These are phyloP conservation scores for Boletellus ananas DNA, from an alignment of 768 basidiomycete genomes.

Conservation along the genomic window DNA sequence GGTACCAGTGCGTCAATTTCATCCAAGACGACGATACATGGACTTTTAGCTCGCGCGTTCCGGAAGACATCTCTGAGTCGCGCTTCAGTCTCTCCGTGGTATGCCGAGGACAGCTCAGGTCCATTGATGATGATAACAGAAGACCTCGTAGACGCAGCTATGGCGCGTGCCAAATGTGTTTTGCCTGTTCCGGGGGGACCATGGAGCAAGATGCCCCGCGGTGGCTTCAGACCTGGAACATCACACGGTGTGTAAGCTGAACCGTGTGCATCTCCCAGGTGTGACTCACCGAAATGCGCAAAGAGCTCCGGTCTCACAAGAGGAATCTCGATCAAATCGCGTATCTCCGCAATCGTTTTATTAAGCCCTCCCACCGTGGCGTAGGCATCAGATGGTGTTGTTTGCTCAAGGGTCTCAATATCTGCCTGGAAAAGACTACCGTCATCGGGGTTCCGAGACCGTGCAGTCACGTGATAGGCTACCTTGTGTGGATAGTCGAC, in stretches of 20 bases:
- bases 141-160: slow-evolving; percentile 82
- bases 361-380: slow-evolving; percentile 82
- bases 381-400: slow-evolving; percentile 56
- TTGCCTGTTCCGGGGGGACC: slow-evolving; percentile 98
- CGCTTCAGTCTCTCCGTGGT: slow-evolving; percentile 96
- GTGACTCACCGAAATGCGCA: slow-evolving; percentile 58
- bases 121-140: slow-evolving; percentile 94
- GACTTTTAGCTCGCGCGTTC: slow-evolving; percentile 75
- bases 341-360: slow-evolving; percentile 82
- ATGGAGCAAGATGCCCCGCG: slow-evolving; percentile 91
- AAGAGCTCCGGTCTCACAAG: slow-evolving; percentile 80
- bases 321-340: slow-evolving; percentile 83
- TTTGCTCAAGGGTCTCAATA: slow-evolving; percentile 45
- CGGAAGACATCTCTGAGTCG: slow-evolving; percentile 86
- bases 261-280: slow-evolving; percentile 11
- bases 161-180: slow-evolving; percentile 92
- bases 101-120: slow-evolving; percentile 91
- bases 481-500: slow-evolving; percentile 33
- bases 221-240: slow-evolving; percentile 80
- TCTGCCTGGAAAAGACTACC: slow-evolving; percentile 33
- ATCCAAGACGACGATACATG: slow-evolving; percentile 92
- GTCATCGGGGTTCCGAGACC: slow-evolving; percentile 5
- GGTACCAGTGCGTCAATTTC: slow-evolving; percentile 96
- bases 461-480: slow-evolving; percentile 9
- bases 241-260: slow-evolving; percentile 2